Base-by-base conservation (phyloP, 805 yeast genomes). In the Wickerhamomyces bovis region DNA sequence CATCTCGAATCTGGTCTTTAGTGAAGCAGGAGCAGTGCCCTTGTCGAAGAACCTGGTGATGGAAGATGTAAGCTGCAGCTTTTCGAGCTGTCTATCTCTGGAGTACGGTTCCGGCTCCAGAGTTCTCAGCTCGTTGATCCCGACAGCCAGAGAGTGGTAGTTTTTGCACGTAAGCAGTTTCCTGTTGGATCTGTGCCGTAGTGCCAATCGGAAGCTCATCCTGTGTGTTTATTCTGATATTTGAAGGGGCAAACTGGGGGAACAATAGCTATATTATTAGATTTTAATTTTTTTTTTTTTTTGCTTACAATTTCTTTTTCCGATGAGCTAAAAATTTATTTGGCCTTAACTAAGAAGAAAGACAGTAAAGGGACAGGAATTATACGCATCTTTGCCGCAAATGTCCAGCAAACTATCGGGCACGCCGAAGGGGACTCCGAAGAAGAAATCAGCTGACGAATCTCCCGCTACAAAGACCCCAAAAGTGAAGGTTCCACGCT, bases 401-500 rank as follows among this genome's bases (percentile, higher is more conserved):
- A 52, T 52, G 53, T 52, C 53, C 8, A 42, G 50, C 13, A 42
- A 51, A 16, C 22, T 44, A 16, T 20, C 43, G 16, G 53, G 63
- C 2, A 56, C 54, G 1, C 50, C 64, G 10, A 63, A 63, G 51
- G 61, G 60, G 3, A 56, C 54, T 1, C 50, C 64, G 8, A 63
- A 63, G 51, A 66, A 65, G 53, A 60, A 62, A 45, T 28, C 56
- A n/a, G 38, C 58, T 1, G 46, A 53, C 8, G 46, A 45, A 2
- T 41, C 53, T 7, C 35, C 48, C n/a, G 46, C 59, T 4, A 49
- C 58, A 7, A 58, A 60, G 38, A 28, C 48, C 10, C 42, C 63
- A 2, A 68, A 68, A 38, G 53, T 66, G 21, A 70, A 68, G 51
- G 41, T 68, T 18, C 75, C 76, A 2, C 55, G 64, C 6, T 61